Base-by-base conservation (phyloP, 306 rosid species). In the Sindora glabra region DNA sequence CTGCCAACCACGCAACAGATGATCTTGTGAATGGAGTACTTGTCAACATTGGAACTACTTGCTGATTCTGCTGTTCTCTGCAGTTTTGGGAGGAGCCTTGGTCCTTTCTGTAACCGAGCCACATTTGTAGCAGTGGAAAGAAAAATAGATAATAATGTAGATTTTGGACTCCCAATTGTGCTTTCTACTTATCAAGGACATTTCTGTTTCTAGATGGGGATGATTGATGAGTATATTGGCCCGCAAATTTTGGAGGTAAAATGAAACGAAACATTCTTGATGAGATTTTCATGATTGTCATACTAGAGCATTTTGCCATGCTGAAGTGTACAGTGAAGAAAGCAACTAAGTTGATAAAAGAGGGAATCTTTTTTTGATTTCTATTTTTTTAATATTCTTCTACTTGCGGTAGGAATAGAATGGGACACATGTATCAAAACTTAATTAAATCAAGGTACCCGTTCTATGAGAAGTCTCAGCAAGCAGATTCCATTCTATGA, bases 171-270 rank as follows among this genome's bases (percentile, higher is more conserved):
- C 26, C 10, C 26, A 9, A 14, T 26, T 48, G 50, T 57, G 58
- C 47, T 25, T 19, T 1, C 24, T 61, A 36, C 61, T 30, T 8
- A 4, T 0, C 21, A 5, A n/a, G 21, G 26, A 48, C 8, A 36
- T 23, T 23, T 48, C 11, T 1, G 34, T 22, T 34, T 62, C 38
- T 14, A 34, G 58, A 10, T 14, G 48, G 10, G 49, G 48, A 48
- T 48, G 59, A 51, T 55, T 40, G 53, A 52, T 23, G 62, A 16
- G 62, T 46, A 33, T n/a, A 62, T 48, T 25, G 34, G 63, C 36
- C 41, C 37, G 15, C 34, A 56, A 56, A 25, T 8, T 49, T 56
- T 56, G n/a, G n/a, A n/a, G n/a, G n/a, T n/a, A n/a, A n/a, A n/a
- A n/a, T n/a, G n/a, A n/a, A n/a, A n/a, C n/a, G n/a, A n/a, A n/a